phyloP scores from a whole-genome alignment of 2,329 filamentous ascomycete genomes.

The Arachnopeziza araneosa region DNA sequence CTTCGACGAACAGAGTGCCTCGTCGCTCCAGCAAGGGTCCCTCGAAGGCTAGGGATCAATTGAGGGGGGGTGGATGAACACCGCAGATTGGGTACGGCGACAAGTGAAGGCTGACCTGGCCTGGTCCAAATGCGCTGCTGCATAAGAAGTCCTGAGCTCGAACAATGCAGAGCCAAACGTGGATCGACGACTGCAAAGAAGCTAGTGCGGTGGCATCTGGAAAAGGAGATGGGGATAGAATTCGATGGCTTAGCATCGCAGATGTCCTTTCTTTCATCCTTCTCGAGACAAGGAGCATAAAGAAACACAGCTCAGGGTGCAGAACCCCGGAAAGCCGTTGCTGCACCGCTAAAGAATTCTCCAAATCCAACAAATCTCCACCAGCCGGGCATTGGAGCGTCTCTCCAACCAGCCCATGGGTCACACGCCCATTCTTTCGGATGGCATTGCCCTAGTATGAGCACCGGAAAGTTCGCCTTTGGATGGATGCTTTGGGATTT shows the following conservation, averaged over 20 bases:
- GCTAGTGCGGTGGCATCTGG: not conserved
- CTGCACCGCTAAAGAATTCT: not conserved
- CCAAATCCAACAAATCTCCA: not conserved
- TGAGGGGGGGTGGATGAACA: not conserved
- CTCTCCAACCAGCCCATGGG: slow-evolving; percentile 8
- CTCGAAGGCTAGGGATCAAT: not conserved
- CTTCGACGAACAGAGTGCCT: not conserved
- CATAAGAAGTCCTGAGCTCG: not conserved
- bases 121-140: not conserved
- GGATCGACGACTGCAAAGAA: not conserved
- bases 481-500: no score
- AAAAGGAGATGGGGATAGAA: no score
- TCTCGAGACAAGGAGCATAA: no score
- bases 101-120: not conserved
- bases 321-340: no score
- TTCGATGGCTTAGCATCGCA: no score
- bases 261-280: no score
- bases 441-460: not conserved
- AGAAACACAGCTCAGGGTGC: no score
- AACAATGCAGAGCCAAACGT: not conserved
- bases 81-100: not conserved
- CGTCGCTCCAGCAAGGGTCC: not conserved
- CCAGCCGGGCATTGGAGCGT: not conserved
- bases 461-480: no score
- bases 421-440: slow-evolving; percentile 3